Evolutionary conservation across 176 grass and related monocot species (phyloP).

Genomic region (Oryza meridionalis): DNA sequence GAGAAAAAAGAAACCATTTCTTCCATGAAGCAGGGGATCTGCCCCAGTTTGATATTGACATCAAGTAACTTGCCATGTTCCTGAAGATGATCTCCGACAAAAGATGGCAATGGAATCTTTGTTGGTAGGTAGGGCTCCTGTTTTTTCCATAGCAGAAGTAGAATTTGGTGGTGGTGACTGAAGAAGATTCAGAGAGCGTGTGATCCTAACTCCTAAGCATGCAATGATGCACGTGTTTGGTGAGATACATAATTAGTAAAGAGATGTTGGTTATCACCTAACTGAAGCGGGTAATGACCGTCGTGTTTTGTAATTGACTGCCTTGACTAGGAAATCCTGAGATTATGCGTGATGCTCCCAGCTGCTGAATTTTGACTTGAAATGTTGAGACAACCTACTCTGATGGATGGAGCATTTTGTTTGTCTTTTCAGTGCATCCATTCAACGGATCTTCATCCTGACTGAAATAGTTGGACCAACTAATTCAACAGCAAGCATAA

Average conservation of each 20-base stretch:
- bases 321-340: neutral
- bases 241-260: neutral
- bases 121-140: neutral
- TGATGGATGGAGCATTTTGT: neutral
- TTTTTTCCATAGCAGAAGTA: neutral
- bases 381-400: constrained; percentile 24
- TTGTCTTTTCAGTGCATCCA: neutral
- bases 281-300: neutral
- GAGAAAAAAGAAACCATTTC: neutral
- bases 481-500: neutral
- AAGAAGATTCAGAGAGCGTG: constrained; percentile 15
- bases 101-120: constrained; percentile 5
- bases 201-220: neutral
- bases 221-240: constrained; percentile 26
- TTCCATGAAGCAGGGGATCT: neutral
- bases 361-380: neutral
- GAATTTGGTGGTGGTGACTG: neutral
- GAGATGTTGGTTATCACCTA: constrained; percentile 16
- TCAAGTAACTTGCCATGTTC: neutral
- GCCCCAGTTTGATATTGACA: neutral
- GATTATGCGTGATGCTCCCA: neutral
- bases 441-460: neutral
- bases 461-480: constrained; percentile 20
- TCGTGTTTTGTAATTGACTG: constrained; percentile 15
- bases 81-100: neutral